phyloP scores from a whole-genome alignment of 78 protist species.

The Pigoraptor vietnamica region DNA sequence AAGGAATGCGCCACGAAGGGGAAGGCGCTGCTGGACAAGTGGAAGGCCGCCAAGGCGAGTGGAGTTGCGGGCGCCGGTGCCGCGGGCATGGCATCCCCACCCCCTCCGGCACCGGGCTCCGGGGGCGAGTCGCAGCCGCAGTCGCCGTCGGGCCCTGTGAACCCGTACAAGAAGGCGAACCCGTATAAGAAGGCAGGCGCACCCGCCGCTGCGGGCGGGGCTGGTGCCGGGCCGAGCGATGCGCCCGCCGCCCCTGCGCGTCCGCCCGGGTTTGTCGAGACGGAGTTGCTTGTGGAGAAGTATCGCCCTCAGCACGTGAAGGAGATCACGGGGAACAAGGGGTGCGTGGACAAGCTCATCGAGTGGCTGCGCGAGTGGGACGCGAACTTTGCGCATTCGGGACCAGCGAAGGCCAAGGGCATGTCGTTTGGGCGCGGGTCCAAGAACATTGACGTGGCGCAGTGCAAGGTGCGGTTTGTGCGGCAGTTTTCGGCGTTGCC shows the following conservation, averaged over 20 bases:
- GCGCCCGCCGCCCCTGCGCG: not conserved
- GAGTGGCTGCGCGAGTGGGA: conserved; percentile 67
- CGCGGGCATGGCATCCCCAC: not conserved
- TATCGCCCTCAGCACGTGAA: conserved; percentile 52
- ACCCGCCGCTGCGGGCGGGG: not conserved
- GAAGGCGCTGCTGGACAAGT: conserved; percentile 23
- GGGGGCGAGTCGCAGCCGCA: too few species aligned
- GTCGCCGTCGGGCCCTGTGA: too few species aligned
- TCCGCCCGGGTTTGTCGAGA: not conserved
- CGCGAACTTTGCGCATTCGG: not conserved
- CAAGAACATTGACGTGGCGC: not conserved
- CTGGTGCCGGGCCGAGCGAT: not conserved
- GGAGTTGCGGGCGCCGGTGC: not conserved
- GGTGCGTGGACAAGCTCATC: conserved; percentile 18
- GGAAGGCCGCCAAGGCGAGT: not conserved
- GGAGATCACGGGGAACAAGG: conserved; percentile 73
- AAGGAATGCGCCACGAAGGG: not conserved
- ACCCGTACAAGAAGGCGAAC: not conserved
- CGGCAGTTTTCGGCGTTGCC: not conserved
- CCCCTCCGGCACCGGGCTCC: too few species aligned
- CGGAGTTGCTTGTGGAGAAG: not conserved
- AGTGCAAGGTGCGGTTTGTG: not conserved
- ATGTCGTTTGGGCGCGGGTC: not conserved
- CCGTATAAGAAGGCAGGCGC: not conserved
- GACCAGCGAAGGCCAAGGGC: not conserved